Evolutionary conservation across 805 yeast genomes (phyloP).

Genomic region (Jamesozyma piceae): DNA sequence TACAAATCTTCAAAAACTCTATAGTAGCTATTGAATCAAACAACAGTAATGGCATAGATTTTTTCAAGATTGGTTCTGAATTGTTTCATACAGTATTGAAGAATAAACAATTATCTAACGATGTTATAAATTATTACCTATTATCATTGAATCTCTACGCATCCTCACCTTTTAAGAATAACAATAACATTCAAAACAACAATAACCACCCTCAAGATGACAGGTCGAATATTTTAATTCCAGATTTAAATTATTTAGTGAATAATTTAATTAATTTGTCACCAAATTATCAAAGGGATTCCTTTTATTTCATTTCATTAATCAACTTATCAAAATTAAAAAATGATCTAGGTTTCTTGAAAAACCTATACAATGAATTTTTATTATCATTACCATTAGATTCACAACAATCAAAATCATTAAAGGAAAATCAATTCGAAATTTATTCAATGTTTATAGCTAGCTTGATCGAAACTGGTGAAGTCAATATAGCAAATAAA

Average conservation of each 20-base stretch:
- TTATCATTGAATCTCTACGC: slow-evolving; percentile 38
- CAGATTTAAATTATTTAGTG: slow-evolving; percentile 6
- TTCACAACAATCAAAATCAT: slow-evolving; percentile 1
- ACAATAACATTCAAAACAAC: no score
- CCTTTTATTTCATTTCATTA: slow-evolving; percentile 34
- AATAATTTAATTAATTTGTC: slow-evolving; percentile 6
- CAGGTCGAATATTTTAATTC: slow-evolving; percentile 1
- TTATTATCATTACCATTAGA: slow-evolving; percentile 15
- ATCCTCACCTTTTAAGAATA: slow-evolving; percentile 19
- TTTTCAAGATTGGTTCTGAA: slow-evolving; percentile 43
- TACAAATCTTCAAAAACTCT: slow-evolving; percentile 43
- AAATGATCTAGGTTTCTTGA: slow-evolving; percentile 33
- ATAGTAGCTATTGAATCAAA: slow-evolving; percentile 32
- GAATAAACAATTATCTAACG: slow-evolving; percentile 36
- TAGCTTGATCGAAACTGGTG: slow-evolving; percentile 43
- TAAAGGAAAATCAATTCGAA: slow-evolving; percentile 34
- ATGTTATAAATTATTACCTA: slow-evolving; percentile 37
- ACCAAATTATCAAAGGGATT: slow-evolving; percentile 22
- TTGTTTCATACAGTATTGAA: slow-evolving; percentile 34
- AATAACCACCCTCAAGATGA: no score
- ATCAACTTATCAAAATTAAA: slow-evolving; percentile 33
- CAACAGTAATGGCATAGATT: slow-evolving; percentile 37
- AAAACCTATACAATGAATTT: slow-evolving; percentile 34
- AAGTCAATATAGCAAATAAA: slow-evolving; percentile 42
- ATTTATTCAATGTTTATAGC: slow-evolving; percentile 46